Evolutionary conservation across 768 basidiomycete species (phyloP), one percentile per base, ranked within the genome.

Genomic region (Collybia mongolica): DNA sequence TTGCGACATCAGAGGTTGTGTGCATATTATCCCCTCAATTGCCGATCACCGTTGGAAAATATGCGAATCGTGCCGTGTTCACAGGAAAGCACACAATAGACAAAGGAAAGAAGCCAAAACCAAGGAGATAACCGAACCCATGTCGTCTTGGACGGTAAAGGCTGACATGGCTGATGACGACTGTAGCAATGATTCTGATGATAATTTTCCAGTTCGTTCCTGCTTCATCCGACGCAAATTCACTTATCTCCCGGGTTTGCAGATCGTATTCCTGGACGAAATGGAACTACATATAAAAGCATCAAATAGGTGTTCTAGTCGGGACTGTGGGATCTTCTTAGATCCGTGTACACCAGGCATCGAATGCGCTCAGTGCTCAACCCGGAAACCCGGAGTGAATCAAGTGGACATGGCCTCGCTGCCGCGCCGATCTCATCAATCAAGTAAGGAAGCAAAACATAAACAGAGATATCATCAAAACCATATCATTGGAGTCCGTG

Each of bases 11-110:
- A 58, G 44, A 32, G 46, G 53, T 20, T 80, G 79, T 46, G 60
- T 57, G 1, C 64, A 57, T 28, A 64, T 72, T 6, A 60, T 79
- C 0, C 74, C 76, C 0, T 60, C 67, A 2, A 44, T 44, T 1
- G 56, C 56, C 14, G 69, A 75, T 49, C 78, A 79, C 55, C 60
- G 40, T 2, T 72, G 66, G 66, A 71, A 72, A 47, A 64, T 65
- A 44, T 81, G 79, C 38, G 46, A 54, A n/a, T 38, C 55, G 0
- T 78, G 76, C 54, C 68, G 69, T n/a, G 47, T 59, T 14, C 63
- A 64, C 19, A 59, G 54, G 40, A 58, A 59, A 26, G 24, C 4
- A 47, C 60, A 60, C 9, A 55, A 45, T 35, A 46, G 50, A 29
- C 38, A 44, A 37, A 41, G 15, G 49, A 49, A 37, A 44, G 44